Evolutionary conservation across 2,329 filamentous ascomycete genomes (phyloP).

Genomic region (Claviceps paspali): DNA sequence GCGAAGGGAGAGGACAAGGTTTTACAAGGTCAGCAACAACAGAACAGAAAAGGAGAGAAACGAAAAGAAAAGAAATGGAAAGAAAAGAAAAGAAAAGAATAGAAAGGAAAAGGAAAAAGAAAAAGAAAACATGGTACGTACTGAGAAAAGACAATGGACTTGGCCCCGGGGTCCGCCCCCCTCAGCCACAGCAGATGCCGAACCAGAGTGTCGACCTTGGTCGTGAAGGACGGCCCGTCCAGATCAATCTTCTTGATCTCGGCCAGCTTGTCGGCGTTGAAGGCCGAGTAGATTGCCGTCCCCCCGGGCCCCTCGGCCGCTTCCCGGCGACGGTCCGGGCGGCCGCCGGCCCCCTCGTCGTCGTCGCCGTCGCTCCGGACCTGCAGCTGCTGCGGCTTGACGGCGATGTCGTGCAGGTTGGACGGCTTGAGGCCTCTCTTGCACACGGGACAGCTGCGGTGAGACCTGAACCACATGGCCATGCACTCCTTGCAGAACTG

Average conservation of each 20-base stretch:
- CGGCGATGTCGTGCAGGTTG: conserved; percentile 73
- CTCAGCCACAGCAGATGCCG: conserved; percentile 79
- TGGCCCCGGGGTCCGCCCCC: conserved; percentile 68
- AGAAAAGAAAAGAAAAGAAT: too few relatives aligned
- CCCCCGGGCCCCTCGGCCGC: conserved; percentile 1
- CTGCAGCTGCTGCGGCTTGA: conserved; percentile 60
- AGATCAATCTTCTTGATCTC: conserved; percentile 76
- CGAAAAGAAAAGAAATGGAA: too few relatives aligned
- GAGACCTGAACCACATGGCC: conserved; percentile 56
- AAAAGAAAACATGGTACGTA: conserved; percentile 15
- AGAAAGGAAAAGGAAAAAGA: too few relatives aligned
- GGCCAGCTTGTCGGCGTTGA: conserved; percentile 53
- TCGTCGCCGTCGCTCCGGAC: conserved; percentile 33
- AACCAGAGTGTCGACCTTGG: conserved; percentile 73
- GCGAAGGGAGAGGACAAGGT: too few relatives aligned
- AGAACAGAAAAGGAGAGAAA: too few relatives aligned
- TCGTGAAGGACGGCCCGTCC: conserved; percentile 59
- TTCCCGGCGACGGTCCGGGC: too few relatives aligned
- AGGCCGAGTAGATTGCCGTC: conserved; percentile 57
- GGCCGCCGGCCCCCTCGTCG: conserved; percentile 1
- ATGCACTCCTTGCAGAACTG: conserved; percentile 87
- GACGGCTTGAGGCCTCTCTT: conserved; percentile 49
- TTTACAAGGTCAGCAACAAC: too few relatives aligned
- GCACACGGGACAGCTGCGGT: conserved; percentile 72
- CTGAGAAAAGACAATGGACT: conserved; percentile 90